Percentiles rank a stretch among this genome's conserved stretches.
Evolutionary conservation across 495 filamentous ascomycete species (phyloP).

Genomic region (Penicillium salamii): DNA sequence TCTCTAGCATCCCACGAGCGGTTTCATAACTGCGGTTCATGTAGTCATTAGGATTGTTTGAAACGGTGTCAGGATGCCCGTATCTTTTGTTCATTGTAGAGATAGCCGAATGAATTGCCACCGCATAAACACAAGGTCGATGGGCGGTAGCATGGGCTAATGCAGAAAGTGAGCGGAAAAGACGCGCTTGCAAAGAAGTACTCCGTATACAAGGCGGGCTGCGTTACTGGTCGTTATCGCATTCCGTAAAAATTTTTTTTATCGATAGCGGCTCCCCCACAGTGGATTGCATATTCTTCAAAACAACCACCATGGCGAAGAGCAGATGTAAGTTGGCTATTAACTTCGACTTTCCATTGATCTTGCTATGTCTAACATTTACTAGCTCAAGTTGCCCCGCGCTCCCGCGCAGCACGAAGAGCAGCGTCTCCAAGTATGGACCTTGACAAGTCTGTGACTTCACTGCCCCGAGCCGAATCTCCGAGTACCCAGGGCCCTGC

Average conservation of each 20-base stretch:
- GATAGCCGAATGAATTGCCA: conserved; percentile 12
- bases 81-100: conserved; percentile 43
- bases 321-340: conserved; percentile 34
- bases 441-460: conserved; percentile 71
- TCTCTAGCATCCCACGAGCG: conserved; percentile 23
- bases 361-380: conserved; percentile 17
- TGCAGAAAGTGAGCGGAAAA: background rate
- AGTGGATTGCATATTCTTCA: conserved; percentile 17
- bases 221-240: conserved; percentile 26
- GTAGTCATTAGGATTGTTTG: conserved; percentile 27
- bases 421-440: conserved; percentile 69
- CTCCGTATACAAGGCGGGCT: conserved; percentile 16
- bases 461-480: conserved; percentile 54
- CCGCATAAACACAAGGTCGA: conserved; percentile 13
- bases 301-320: conserved; percentile 49
- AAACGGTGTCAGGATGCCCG: conserved; percentile 34
- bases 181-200: conserved; percentile 9
- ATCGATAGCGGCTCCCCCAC: conserved; percentile 44
- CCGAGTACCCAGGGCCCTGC: conserved; percentile 52
- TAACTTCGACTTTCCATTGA: background rate
- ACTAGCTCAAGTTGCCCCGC: conserved; percentile 44
- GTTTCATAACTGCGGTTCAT: conserved; percentile 35
- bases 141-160: conserved; percentile 10
- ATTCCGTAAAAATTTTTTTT: conserved; percentile 37
- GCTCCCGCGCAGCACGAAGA: conserved; percentile 72